phyloP scores from a whole-genome alignment of 129 eudicot genomes.

The Dittrichia graveolens region DNA sequence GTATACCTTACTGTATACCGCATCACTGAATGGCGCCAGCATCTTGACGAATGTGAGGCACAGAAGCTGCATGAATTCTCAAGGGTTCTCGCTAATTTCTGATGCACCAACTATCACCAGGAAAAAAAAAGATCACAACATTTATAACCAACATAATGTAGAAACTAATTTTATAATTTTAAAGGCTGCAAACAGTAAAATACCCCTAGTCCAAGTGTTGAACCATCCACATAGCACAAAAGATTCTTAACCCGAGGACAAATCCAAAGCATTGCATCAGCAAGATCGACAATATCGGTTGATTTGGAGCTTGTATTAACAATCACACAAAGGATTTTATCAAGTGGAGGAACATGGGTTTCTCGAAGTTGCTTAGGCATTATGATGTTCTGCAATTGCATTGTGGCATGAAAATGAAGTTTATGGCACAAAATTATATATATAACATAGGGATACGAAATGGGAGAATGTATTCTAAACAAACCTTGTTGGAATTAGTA shows the following conservation, averaged over 20 bases:
- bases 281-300: neutral
- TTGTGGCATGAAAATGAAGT: neutral
- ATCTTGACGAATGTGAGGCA: constrained; percentile 2
- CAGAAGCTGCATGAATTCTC: constrained; percentile 8
- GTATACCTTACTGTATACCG: neutral
- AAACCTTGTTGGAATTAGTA: constrained; percentile 8
- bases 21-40: constrained; percentile 9
- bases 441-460: neutral
- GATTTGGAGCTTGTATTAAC: neutral
- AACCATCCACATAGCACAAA: too few relatives aligned
- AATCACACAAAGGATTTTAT: neutral
- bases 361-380: constrained; percentile 9
- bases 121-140: neutral
- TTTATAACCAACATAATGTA: neutral
- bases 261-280: constrained; percentile 14
- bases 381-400: constrained; percentile 19
- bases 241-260: constrained; percentile 2
- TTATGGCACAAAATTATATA: neutral
- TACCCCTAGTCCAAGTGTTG: neutral
- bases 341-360: neutral
- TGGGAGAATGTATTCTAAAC: neutral
- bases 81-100: neutral
- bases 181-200: neutral
- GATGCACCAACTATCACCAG: constrained; percentile 6
- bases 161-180: neutral